These are phyloP conservation scores for Ulota crispa DNA, from an alignment of 225 moss, liverwort and hornwort species.

Conservation along the genomic window DNA sequence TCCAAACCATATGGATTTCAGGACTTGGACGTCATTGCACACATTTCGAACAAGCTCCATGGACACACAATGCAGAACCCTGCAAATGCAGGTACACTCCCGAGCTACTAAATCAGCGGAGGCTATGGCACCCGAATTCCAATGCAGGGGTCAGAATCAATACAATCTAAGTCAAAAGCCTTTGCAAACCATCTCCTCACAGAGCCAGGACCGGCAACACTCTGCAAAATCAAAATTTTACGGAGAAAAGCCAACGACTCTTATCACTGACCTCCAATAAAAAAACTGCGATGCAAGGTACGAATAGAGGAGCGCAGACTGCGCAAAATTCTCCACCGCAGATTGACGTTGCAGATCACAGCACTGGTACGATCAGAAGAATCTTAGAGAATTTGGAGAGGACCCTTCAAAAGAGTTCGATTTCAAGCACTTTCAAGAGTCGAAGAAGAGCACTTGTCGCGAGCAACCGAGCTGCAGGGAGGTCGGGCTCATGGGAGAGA, in stretches of 20 bases:
- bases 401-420: not conserved
- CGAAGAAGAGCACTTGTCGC: not conserved
- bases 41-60: conserved; percentile 67
- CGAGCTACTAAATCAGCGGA: not conserved
- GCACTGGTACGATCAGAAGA: not conserved
- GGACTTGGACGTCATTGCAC: conserved; percentile 70
- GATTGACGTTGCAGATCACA: not conserved
- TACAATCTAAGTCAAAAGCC: not conserved
- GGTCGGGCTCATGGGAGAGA: not conserved
- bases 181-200: not conserved
- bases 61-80: not conserved
- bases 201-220: not conserved
- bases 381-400: not conserved
- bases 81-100: not conserved
- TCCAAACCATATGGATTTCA: conserved; percentile 86
- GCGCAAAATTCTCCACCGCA: not conserved
- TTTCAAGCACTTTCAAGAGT: not conserved
- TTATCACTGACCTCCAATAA: not conserved
- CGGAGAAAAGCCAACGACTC: not conserved
- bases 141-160: not conserved
- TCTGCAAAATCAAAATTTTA: not conserved
- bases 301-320: not conserved
- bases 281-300: not conserved
- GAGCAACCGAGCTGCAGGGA: not conserved
- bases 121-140: not conserved